Base-by-base conservation (phyloP, 805 yeast species). In the Wickerhamiella siamensis region DNA sequence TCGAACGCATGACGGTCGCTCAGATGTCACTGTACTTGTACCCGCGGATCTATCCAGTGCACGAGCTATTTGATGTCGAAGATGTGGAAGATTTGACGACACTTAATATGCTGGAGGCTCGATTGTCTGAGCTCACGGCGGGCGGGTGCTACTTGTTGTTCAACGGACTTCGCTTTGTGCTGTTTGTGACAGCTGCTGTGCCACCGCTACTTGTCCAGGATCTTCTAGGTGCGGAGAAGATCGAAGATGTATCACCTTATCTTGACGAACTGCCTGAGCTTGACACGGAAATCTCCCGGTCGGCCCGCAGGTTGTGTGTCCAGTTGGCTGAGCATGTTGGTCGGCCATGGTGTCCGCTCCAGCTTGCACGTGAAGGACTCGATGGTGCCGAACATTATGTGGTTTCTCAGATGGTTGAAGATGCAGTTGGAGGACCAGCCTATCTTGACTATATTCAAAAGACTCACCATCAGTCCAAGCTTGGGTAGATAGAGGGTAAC, bases 61-160 rank as follows among this genome's bases (percentile, higher is more conserved):
- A 86, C 56, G 67, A 72, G 3, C 31, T 36, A 20, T 59, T 83
- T 26, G 37, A 21, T 19, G 21, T 9, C 35, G 36, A 31, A 18
- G 34, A 42, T 36, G 42, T 17, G 15, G 17, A 4, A 4, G 19
- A 34, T 21, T 26, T 34, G 10, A n/a, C 37, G 4, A 6, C 14
- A 5, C 17, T 34, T 27, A 29, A 33, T 5, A 35, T 36, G 24
- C 29, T 47, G 4, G 43, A 44, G 3, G 53, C 53, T 1, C 37
- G 48, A 16, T 36, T 27, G 40, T 31, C 38, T 10, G 50, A 40
- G 15, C 31, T 50, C 42, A 62, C 35, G 53, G 58, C 33, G 53
- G 83, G 84, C 34, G 93, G 94, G 5, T 86, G 82, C 6, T 84
- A 81, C 58, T 56, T 91, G 37, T 60, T 80, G 17, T 86, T 81